These are phyloP conservation scores for Mikania micrantha DNA, from an alignment of 129 eudicot species.

Conservation along the genomic window DNA sequence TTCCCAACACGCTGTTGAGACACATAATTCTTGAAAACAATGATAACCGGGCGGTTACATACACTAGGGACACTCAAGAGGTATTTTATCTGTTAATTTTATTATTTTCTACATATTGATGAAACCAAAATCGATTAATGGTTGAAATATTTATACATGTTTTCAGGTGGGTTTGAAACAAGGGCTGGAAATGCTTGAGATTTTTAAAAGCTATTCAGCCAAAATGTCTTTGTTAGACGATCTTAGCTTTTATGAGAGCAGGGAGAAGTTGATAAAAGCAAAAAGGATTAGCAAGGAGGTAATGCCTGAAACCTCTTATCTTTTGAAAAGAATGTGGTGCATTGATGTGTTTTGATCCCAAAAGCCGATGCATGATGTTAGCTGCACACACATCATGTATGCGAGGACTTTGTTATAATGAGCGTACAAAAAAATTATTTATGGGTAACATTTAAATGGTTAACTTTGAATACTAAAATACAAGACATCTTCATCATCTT, in stretches of 20 bases:
- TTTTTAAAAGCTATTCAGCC: slow-evolving; percentile 58
- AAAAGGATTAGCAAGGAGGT: slow-evolving; percentile 50
- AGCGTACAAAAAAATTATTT: too few species aligned
- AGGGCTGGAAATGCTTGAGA: slow-evolving; percentile 80
- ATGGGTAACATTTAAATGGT: too few species aligned
- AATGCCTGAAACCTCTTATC: too few species aligned
- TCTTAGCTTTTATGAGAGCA: slow-evolving; percentile 61
- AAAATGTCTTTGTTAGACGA: slow-evolving; percentile 71
- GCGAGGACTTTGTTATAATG: too few species aligned
- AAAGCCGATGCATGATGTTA: too few species aligned
- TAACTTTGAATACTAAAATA: too few species aligned
- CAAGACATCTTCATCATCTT: too few species aligned
- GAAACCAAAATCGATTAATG: neutral
- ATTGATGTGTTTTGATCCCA: too few species aligned
- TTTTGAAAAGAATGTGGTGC: too few species aligned
- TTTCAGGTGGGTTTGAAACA: slow-evolving; percentile 65
- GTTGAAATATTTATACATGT: neutral
- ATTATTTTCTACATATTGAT: neutral
- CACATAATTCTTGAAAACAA: slow-evolving; percentile 86
- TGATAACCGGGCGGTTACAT: slow-evolving; percentile 76
- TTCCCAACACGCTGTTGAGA: slow-evolving; percentile 61
- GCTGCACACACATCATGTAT: too few species aligned
- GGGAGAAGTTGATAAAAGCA: slow-evolving; percentile 44
- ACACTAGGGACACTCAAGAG: slow-evolving; percentile 93
- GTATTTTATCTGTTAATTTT: slow-evolving; percentile 16